These are phyloP conservation scores for Pythium dissotocum DNA, from an alignment of 352 stramenopile genomes.

Conservation along the genomic window DNA sequence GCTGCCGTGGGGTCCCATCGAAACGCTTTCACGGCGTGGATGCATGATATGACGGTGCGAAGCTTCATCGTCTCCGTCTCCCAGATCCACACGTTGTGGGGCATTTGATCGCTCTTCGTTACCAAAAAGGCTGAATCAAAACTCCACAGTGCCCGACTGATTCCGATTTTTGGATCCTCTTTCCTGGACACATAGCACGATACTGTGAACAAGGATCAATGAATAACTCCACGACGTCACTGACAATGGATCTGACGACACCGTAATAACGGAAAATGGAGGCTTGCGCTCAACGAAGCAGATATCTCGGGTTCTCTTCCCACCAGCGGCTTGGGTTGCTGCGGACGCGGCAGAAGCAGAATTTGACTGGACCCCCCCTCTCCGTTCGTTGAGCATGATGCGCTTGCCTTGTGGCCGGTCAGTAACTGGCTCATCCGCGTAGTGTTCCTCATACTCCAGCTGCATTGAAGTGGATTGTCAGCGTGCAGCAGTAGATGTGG, in stretches of 20 bases:
- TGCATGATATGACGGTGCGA: slow-evolving; percentile 62
- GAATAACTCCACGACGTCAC: slow-evolving; percentile 18
- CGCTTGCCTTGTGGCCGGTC: slow-evolving; percentile 64
- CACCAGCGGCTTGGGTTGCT: slow-evolving; percentile 53
- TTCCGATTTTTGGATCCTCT: slow-evolving; percentile 71
- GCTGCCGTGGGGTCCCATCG: slow-evolving; percentile 56
- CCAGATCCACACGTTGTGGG: slow-evolving; percentile 87
- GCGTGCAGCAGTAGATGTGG: background rate
- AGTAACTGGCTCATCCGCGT: slow-evolving; percentile 45
- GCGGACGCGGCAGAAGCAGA: slow-evolving; percentile 61
- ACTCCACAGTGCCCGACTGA: slow-evolving; percentile 70
- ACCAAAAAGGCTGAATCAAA: slow-evolving; percentile 66
- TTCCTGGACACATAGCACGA: slow-evolving; percentile 37
- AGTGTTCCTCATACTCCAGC: slow-evolving; percentile 76
- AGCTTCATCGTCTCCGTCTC: slow-evolving; percentile 71
- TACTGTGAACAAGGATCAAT: background rate
- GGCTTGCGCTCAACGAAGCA: slow-evolving; percentile 69
- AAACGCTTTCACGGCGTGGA: slow-evolving; percentile 58
- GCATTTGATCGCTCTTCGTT: slow-evolving; percentile 82
- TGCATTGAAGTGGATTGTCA: slow-evolving; percentile 13
- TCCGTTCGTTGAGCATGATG: slow-evolving; percentile 42
- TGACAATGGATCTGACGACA: slow-evolving; percentile 68
- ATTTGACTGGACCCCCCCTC: slow-evolving; percentile 48
- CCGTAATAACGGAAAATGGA: slow-evolving; percentile 72
- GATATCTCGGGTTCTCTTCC: slow-evolving; percentile 50